Evolutionary conservation across 371 early-diverging fungal species (phyloP).

Genomic region (Mucor ambiguus): DNA sequence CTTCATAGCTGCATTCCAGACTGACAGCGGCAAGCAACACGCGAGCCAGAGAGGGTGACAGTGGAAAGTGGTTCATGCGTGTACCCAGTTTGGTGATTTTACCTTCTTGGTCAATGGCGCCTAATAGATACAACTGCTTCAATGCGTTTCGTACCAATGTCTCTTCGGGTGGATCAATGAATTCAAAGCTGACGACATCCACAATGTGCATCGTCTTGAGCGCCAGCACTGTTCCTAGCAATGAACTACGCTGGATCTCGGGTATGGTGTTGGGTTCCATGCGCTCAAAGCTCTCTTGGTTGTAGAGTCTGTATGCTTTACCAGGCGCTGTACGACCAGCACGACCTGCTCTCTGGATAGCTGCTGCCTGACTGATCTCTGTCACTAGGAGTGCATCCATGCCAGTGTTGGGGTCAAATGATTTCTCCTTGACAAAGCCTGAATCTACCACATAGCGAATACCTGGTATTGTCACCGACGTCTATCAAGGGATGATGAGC

Average conservation of each 20-base stretch:
- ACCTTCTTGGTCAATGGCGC: constrained; percentile 92
- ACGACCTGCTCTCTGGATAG: constrained; percentile 97
- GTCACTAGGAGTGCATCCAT: constrained; percentile 86
- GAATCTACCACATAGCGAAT: constrained; percentile 93
- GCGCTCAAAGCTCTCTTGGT: constrained; percentile 80
- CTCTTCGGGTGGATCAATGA: constrained; percentile 93
- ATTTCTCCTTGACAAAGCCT: constrained; percentile 92
- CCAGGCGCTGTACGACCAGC: constrained; percentile 95
- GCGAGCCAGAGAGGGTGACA: constrained; percentile 92
- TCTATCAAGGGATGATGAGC: constrained; percentile 28
- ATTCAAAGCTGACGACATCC: constrained; percentile 94
- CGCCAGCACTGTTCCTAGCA: constrained; percentile 85
- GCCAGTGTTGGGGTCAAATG: constrained; percentile 75
- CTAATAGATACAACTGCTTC: constrained; percentile 91
- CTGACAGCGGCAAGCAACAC: constrained; percentile 75
- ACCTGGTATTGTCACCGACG: constrained; percentile 84
- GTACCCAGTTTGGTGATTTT: constrained; percentile 91
- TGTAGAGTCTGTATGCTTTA: constrained; percentile 95
- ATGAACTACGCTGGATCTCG: constrained; percentile 94
- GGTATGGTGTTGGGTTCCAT: constrained; percentile 89
- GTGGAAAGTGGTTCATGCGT: constrained; percentile 94
- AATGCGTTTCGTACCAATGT: constrained; percentile 83
- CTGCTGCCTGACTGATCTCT: constrained; percentile 90
- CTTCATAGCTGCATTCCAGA: constrained; percentile 49
- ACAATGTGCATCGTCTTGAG: constrained; percentile 92